These are phyloP conservation scores for Gastrolobium bilobum DNA, from an alignment of 306 rosid genomes.

Conservation along the genomic window DNA sequence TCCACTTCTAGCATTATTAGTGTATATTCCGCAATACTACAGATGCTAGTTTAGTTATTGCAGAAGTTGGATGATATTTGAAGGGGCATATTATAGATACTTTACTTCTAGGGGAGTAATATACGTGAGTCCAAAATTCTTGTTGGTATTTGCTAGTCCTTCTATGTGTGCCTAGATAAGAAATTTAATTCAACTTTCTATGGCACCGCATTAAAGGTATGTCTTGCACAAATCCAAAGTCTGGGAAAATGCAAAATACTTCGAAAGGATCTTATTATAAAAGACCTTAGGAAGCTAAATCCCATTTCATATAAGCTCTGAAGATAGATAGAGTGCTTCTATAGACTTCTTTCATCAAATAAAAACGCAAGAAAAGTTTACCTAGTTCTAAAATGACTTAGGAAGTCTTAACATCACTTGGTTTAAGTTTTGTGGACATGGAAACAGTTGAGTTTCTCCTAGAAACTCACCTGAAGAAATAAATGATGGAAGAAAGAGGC, in stretches of 20 bases:
- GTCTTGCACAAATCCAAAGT: neutral
- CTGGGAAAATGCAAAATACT: neutral
- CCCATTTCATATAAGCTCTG: neutral
- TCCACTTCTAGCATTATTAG: neutral
- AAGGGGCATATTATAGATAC: neutral
- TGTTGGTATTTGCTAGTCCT: slow-evolving; percentile 11
- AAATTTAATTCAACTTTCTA: slow-evolving; percentile 2
- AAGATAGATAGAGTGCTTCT: neutral
- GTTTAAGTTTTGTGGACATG: slow-evolving; percentile 15
- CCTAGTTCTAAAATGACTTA: slow-evolving; percentile 9
- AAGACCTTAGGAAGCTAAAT: slow-evolving; percentile 12
- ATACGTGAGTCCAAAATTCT: neutral
- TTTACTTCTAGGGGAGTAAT: neutral
- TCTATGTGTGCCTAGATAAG: neutral
- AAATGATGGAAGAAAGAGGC: neutral
- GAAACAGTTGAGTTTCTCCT: slow-evolving; percentile 28
- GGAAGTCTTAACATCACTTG: slow-evolving; percentile 24
- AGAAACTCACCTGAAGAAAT: slow-evolving; percentile 13
- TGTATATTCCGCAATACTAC: neutral
- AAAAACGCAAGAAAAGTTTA: neutral
- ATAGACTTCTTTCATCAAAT: neutral
- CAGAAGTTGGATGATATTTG: slow-evolving; percentile 28
- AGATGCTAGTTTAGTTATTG: slow-evolving; percentile 15
- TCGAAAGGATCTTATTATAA: slow-evolving; percentile 1
- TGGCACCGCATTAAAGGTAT: neutral